Evolutionary conservation across 2,329 filamentous ascomycete species (phyloP), one percentile per base, ranked within the genome.

Genomic region (Colletotrichum abscissum): DNA sequence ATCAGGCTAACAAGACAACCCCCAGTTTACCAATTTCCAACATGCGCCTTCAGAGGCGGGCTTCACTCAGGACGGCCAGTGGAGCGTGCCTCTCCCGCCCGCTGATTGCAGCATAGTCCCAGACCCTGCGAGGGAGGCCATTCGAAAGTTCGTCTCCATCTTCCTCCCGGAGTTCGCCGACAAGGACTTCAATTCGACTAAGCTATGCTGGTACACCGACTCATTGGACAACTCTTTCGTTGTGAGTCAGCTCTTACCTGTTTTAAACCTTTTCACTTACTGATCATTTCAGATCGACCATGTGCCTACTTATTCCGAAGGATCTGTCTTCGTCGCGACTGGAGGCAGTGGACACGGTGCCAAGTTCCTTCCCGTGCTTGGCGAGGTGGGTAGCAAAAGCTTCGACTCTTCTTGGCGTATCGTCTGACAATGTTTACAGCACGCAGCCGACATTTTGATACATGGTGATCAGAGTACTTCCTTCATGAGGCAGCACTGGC

Each of bases 191-290:
- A 77, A 28, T 75, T 87, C 68, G 82, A 85, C 78, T 0, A 83
- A 88, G 30, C 83, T 92, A 5, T 92, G 90, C 80, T 91, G 88
- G 88, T 91, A 91, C 76, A 89, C 84, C 0, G 89, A 91, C 75
- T 89, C 87, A 0, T 86, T 85, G 1, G 83, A 85, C 19, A 88
- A 89, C 38, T 86, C 90, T 67, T 91, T 88, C 76, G 81, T 81
- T 26, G 78, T 78, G 73, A 19, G 74, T 62, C 2, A 12, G 7
- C 5, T 12, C 22, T 12, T 7, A 5, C 11, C 12, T 22, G 12
- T 2, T 11, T 14, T 8, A 6, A 11, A 1, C 2, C 33, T 28
- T 1, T 2, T 9, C 2, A 14, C 12, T 24, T 5, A 7, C 12
- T n/a, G 16, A 12, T 16, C 56, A 19, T 16, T 30, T 3, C 49